phyloP scores from a whole-genome alignment of 2,329 filamentous ascomycete genomes.

The Penicillium psychrosexuale region DNA sequence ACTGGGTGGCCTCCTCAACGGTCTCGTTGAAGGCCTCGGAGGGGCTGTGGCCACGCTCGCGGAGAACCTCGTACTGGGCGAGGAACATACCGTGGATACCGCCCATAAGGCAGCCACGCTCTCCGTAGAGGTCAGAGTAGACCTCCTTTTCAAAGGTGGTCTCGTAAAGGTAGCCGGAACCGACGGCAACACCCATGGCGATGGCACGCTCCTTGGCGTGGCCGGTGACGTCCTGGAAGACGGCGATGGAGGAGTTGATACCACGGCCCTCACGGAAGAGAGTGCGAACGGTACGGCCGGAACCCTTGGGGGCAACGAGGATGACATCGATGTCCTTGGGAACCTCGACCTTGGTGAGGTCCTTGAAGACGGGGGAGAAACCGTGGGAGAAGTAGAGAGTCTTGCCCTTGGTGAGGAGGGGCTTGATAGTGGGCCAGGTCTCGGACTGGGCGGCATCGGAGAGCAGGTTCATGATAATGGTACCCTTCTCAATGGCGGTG shows the following conservation, averaged over 20 bases:
- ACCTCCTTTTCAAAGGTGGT: conserved; percentile 99
- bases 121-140: conserved; percentile 98
- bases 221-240: conserved; percentile 97
- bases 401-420: conserved; percentile 98
- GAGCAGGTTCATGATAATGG: conserved; percentile 99
- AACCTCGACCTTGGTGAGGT: conserved; percentile 97
- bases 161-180: conserved; percentile 98
- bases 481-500: conserved; percentile 88
- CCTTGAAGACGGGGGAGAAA: conserved; percentile 99
- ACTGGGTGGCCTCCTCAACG: conserved; percentile 98
- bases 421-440: conserved; percentile 98
- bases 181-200: conserved; percentile 93
- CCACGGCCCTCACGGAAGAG: conserved; percentile 99
- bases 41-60: conserved; percentile 95
- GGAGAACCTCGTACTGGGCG: conserved; percentile 99
- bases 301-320: conserved; percentile 98
- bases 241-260: conserved; percentile 98
- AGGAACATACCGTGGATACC: conserved; percentile 99
- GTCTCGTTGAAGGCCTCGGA: conserved; percentile 99
- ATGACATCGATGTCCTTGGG: conserved; percentile 97
- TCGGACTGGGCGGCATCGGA: conserved; percentile 96
- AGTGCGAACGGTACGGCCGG: conserved; percentile 94
- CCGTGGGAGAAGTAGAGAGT: conserved; percentile 99
- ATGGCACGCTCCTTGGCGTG: conserved; percentile 98
- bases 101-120: conserved; percentile 99